phyloP scores from a whole-genome alignment of 2,329 filamentous ascomycete species.

The Hirsutella minnesotensis region DNA sequence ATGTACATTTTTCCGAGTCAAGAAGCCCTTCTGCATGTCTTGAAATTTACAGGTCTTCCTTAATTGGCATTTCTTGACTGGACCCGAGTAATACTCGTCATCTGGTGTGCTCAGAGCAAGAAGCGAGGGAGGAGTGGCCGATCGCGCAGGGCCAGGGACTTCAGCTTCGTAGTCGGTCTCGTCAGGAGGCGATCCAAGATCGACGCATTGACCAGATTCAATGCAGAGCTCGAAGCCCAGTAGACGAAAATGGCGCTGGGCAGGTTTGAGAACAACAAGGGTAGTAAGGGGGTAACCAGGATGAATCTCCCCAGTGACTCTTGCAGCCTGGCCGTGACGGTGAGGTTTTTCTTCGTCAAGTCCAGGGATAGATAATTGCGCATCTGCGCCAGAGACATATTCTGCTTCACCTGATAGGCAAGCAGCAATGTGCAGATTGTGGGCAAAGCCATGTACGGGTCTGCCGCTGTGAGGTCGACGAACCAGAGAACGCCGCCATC shows the following conservation, averaged over 20 bases:
- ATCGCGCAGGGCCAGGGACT: neutral
- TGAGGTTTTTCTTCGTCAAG: conserved; percentile 7
- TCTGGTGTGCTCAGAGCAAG: no score
- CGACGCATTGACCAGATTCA: conserved; percentile 20
- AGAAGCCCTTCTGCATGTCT: no score
- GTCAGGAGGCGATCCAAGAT: conserved; percentile 15
- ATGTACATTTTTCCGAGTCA: conserved; percentile 3
- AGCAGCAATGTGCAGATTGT: conserved; percentile 19
- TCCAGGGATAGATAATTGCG: conserved; percentile 13
- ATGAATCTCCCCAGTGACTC: conserved; percentile 18
- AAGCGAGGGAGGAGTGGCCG: no score
- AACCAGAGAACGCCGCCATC: conserved; percentile 45
- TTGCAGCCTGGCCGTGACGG: conserved; percentile 9
- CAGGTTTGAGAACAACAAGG: conserved; percentile 21
- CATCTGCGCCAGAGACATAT: conserved; percentile 16
- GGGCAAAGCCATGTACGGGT: conserved; percentile 39
- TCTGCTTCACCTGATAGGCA: conserved; percentile 16
- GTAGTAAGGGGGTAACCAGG: conserved; percentile 19
- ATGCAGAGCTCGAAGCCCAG: conserved; percentile 24
- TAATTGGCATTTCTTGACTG: no score
- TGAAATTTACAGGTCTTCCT: no score
- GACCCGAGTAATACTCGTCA: no score
- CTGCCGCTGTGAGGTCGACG: conserved; percentile 36
- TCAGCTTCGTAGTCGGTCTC: conserved; percentile 8
- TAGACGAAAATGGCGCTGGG: conserved; percentile 29